phyloP scores from a whole-genome alignment of 371 early-diverging fungal genomes.

The Quaeritorhiza haematococci region DNA sequence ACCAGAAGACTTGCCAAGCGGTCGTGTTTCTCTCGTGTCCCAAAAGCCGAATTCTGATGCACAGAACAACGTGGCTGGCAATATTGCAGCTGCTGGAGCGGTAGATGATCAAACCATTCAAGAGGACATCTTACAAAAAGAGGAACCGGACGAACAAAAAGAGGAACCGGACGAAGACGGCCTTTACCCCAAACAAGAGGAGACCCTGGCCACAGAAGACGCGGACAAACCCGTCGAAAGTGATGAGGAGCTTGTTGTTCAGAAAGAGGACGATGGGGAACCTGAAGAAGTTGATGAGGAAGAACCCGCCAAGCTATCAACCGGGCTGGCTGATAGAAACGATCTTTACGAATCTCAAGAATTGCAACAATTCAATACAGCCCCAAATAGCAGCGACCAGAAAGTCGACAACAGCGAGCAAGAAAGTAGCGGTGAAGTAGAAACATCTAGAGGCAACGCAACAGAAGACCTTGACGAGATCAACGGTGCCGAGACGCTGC shows the following conservation, averaged over 20 bases:
- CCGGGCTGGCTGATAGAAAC: background rate
- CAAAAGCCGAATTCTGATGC: background rate
- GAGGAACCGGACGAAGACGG: background rate
- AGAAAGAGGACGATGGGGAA: background rate
- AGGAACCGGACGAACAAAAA: background rate
- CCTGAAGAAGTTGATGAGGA: background rate
- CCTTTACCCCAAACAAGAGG: background rate
- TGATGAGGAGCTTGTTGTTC: background rate
- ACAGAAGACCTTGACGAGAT: background rate
- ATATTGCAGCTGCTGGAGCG: background rate
- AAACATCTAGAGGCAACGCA: background rate
- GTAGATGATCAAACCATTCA: background rate
- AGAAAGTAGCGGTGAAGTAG: background rate
- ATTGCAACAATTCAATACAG: background rate
- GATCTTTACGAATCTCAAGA: background rate
- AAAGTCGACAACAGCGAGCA: background rate
- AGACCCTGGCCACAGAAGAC: background rate
- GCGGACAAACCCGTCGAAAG: background rate
- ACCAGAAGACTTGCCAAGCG: background rate
- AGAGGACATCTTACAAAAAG: background rate
- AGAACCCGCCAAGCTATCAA: too few relatives aligned
- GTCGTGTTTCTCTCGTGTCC: background rate
- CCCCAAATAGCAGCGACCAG: background rate
- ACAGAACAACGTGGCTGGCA: background rate
- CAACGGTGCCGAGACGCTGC: background rate